These are phyloP conservation scores for Pythium diclinum DNA, from an alignment of 352 stramenopile genomes.

Conservation along the genomic window DNA sequence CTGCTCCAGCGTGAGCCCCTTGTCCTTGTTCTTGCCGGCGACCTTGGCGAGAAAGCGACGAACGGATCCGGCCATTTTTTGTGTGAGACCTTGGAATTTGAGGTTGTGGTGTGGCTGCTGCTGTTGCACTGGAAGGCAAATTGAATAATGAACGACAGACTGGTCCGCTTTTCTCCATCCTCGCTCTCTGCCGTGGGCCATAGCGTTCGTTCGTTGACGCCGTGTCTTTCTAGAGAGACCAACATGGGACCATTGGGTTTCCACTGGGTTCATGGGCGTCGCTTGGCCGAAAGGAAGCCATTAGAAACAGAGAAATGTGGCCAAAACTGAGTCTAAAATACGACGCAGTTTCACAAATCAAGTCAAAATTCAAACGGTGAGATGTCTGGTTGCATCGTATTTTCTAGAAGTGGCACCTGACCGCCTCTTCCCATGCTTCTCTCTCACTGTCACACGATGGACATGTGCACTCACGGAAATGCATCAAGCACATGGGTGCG, in stretches of 20 bases:
- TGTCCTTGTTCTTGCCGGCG: constrained; percentile 7
- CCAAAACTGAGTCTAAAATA: constrained; percentile 1
- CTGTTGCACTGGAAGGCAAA: background rate
- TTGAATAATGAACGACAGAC: background rate
- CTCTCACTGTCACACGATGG: background rate
- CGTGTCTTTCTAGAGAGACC: background rate
- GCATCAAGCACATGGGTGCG: background rate
- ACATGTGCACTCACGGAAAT: background rate
- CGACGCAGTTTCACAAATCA: background rate
- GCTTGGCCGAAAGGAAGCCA: background rate
- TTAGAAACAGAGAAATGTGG: background rate
- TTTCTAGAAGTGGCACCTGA: background rate
- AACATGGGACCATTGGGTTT: constrained; percentile 9
- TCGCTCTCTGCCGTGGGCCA: background rate
- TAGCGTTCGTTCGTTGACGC: background rate
- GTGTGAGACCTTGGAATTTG: background rate
- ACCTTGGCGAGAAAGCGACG: constrained; percentile 21
- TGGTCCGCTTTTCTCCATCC: background rate
- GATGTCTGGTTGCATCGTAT: background rate
- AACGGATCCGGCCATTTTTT: constrained; percentile 19
- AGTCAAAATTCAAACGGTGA: background rate
- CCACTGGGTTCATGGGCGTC: constrained; percentile 11
- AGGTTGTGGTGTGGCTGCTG: background rate
- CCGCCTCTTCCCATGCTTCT: constrained; percentile 1
- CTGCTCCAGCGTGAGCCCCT: constrained; percentile 12